Base-by-base conservation (phyloP, 805 yeast genomes). In the Cyberlindnera xishuangbannaensis region DNA sequence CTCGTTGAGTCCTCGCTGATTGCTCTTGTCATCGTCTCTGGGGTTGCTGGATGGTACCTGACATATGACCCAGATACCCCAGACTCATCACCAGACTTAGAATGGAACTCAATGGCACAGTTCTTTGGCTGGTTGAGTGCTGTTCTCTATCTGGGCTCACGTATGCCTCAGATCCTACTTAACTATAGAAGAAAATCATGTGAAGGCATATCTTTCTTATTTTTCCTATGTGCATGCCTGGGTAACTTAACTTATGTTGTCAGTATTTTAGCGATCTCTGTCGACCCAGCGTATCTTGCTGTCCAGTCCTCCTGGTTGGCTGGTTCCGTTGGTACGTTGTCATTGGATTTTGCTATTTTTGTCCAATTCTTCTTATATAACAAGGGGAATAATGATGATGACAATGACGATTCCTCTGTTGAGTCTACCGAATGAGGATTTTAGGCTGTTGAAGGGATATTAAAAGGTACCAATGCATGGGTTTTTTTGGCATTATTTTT, bases 151-250 rank as follows among this genome's bases (percentile, higher is more conserved):
- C 61, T 90, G 40, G 95, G 95, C 3, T 88, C 97, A 13, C 69
- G 98, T 48, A 61, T 92, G 18, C 98, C 98, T 1, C 98, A 92
- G 61, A 85, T 92, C 34, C 56, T 85, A 38, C 68, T 90, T 40
- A 92, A 92, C 60, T 85, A 70, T 53, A 69, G 79, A 55, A 72
- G 97, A 52, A 88, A 87, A 60, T 82, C 95, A 2, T 87, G 96
- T 55, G 97, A 92, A 41, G 97, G 97, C 16, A 83, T 90, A 30
- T 85, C 95, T 9, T 85, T 92, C 52, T 69, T 90, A 68, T 90
- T 92, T 60, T 90, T 90, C 61, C 62, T 92, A 15, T 90, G 92
- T 67, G 97, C 98, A 15, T 87, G 96, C 56, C 64, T 90, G 36
- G 98, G 98, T 29, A 92, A 90, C 56, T 65, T 84, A 51, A 85